Percentiles rank a stretch among this genome's conserved stretches.
These are phyloP conservation scores for Cantharellus anzutake DNA, from an alignment of 768 basidiomycete genomes.

Conservation along the genomic window DNA sequence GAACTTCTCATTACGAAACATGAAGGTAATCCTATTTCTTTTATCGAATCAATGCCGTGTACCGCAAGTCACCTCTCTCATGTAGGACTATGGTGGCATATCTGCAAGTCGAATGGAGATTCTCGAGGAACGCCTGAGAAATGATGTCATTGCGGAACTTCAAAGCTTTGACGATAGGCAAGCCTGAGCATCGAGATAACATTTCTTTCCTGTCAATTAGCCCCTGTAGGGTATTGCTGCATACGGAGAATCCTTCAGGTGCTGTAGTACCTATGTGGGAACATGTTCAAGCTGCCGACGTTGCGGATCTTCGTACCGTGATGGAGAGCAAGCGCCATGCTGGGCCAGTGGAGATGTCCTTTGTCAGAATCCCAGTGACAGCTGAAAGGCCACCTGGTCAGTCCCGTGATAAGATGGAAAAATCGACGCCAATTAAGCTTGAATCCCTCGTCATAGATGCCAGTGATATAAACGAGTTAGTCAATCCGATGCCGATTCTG, in stretches of 20 bases:
- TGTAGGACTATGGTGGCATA: constrained; percentile 76
- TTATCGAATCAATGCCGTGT: neutral
- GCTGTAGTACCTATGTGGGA: constrained; percentile 92
- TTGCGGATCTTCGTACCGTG: constrained; percentile 71
- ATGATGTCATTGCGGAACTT: constrained; percentile 75
- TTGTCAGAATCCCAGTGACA: constrained; percentile 81
- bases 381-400: constrained; percentile 37
- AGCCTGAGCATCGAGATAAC: constrained; percentile 7
- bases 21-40: constrained; percentile 38
- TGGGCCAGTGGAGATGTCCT: constrained; percentile 46
- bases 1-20: constrained; percentile 73
- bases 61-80: no score
- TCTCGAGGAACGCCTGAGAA: constrained; percentile 73
- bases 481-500: neutral
- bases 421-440: neutral
- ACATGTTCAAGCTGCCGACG: constrained; percentile 48
- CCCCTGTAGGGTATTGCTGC: constrained; percentile 49
- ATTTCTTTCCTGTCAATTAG: neutral
- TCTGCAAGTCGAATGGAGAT: constrained; percentile 76
- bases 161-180: constrained; percentile 68
- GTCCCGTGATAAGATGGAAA: neutral
- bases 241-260: constrained; percentile 76
- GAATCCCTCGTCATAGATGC: constrained; percentile 13
- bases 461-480: constrained; percentile 14
- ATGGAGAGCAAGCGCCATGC: constrained; percentile 37